Evolutionary conservation across 2,329 filamentous ascomycete species (phyloP).

Genomic region (Trichoderma aggressivum): DNA sequence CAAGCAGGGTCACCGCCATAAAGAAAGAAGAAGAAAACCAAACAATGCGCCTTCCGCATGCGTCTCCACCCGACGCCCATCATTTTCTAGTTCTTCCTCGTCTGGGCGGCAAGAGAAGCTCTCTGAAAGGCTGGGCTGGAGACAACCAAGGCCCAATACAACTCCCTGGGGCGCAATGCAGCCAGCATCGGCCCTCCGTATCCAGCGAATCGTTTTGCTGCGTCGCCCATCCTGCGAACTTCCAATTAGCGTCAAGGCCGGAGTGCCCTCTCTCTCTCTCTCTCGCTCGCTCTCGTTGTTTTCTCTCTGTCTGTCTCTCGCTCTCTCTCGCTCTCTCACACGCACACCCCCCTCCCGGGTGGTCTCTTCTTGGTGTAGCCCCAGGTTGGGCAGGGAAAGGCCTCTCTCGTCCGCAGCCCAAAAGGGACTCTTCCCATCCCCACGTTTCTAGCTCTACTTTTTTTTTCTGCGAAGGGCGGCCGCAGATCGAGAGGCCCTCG

Average conservation of each 20-base stretch:
- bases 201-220: slow-evolving; percentile 15
- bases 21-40: not conserved
- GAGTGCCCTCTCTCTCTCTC: not conserved
- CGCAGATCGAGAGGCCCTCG: slow-evolving; percentile 39
- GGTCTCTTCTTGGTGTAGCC: slow-evolving; percentile 12
- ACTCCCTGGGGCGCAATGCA: slow-evolving; percentile 23
- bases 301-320: not conserved
- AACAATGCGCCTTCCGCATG: slow-evolving; percentile 7
- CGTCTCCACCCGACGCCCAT: slow-evolving; percentile 19
- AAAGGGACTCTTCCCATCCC: slow-evolving; percentile 27
- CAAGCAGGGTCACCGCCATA: slow-evolving; percentile 13
- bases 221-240: slow-evolving; percentile 14
- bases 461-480: slow-evolving; percentile 28
- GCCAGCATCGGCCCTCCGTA: slow-evolving; percentile 8
- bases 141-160: slow-evolving; percentile 11
- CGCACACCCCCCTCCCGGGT: not conserved
- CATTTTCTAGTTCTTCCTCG: slow-evolving; percentile 22
- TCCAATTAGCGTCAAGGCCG: slow-evolving; percentile 18
- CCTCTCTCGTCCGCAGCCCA: not conserved
- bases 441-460: slow-evolving; percentile 27
- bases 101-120: slow-evolving; percentile 38
- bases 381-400: slow-evolving; percentile 4
- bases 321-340: not conserved
- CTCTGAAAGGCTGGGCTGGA: slow-evolving; percentile 37
- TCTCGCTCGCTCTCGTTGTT: not conserved